These are phyloP conservation scores for Nyssa sinensis DNA, from an alignment of 148 eudicot genomes.

Conservation along the genomic window DNA sequence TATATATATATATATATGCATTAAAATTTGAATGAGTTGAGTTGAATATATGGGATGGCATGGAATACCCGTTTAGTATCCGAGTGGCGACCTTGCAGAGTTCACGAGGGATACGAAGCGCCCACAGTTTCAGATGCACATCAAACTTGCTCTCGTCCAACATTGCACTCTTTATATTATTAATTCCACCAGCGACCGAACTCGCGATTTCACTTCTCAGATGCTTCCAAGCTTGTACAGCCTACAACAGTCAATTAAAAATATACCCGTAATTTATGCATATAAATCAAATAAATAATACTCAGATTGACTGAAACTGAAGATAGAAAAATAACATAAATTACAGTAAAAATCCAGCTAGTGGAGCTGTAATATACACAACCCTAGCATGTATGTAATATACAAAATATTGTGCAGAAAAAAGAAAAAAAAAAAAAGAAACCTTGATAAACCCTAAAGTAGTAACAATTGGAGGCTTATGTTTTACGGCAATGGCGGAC, in stretches of 20 bases:
- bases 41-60: not conserved
- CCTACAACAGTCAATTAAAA: not conserved
- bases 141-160: slow-evolving; percentile 89
- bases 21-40: not conserved
- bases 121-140: slow-evolving; percentile 67
- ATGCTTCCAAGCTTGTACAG: not conserved
- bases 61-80: slow-evolving; percentile 69
- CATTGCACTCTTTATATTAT: slow-evolving; percentile 24
- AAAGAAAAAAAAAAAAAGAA: not conserved
- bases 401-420: too few species aligned
- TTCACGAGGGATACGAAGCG: slow-evolving; percentile 78
- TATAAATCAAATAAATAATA: not conserved
- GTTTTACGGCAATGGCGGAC: too few species aligned
- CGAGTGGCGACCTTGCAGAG: slow-evolving; percentile 73
- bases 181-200: not conserved
- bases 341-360: not conserved
- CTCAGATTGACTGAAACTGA: not conserved
- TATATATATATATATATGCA: too few species aligned
- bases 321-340: not conserved
- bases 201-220: not conserved
- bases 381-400: too few species aligned
- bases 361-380: not conserved
- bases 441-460: not conserved
- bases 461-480: not conserved
- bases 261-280: not conserved